These are phyloP conservation scores for Pyrenophora graminea DNA, from an alignment of 2,329 filamentous ascomycete species.

Conservation along the genomic window DNA sequence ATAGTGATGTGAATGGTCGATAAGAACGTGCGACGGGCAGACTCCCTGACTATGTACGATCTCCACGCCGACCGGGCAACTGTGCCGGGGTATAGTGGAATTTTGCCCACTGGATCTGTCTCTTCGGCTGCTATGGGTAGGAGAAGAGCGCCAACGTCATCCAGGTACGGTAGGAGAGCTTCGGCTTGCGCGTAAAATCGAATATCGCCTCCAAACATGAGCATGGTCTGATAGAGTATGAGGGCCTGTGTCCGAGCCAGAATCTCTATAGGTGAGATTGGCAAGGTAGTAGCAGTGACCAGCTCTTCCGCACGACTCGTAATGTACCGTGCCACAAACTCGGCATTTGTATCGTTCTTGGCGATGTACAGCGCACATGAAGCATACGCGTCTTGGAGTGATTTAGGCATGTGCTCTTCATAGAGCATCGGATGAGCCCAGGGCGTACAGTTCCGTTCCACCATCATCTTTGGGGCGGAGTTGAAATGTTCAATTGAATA, in stretches of 20 bases:
- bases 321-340: constrained; percentile 56
- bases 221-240: constrained; percentile 37
- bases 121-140: constrained; percentile 15
- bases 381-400: constrained; percentile 59
- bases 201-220: constrained; percentile 32
- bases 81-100: constrained; percentile 49
- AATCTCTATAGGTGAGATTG: constrained; percentile 22
- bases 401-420: constrained; percentile 55
- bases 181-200: constrained; percentile 25
- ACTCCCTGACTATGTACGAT: constrained; percentile 60
- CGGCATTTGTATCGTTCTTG: constrained; percentile 55
- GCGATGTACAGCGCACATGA: constrained; percentile 59
- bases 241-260: constrained; percentile 37
- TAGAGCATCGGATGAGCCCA: constrained; percentile 61
- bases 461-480: constrained; percentile 47
- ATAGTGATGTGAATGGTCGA: constrained; percentile 53
- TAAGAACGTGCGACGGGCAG: constrained; percentile 57
- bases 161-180: constrained; percentile 21
- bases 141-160: constrained; percentile 14
- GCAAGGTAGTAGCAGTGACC: constrained; percentile 25
- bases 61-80: constrained; percentile 52
- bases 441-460: constrained; percentile 55
- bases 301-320: constrained; percentile 53
- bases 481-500: constrained; percentile 38
- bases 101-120: constrained; percentile 18